phyloP scores from a whole-genome alignment of 2,329 filamentous ascomycete species.

The Claviceps pusilla region DNA sequence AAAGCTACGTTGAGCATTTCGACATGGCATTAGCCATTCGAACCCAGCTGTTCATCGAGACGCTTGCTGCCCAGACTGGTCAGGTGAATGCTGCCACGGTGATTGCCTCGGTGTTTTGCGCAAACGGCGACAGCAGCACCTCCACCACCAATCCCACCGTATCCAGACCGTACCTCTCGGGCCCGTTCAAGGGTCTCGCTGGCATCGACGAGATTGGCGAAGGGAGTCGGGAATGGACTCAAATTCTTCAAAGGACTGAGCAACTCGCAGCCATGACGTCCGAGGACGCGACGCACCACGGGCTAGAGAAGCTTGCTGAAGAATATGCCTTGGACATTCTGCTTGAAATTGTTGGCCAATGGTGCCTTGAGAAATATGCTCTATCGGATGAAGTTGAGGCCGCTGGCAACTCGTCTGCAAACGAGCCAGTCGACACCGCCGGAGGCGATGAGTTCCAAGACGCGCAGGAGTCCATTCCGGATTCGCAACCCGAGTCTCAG shows the following conservation, averaged over 20 bases:
- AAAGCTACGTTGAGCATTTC: conserved; percentile 6
- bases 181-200: conserved; percentile 15
- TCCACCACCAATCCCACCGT: neutral
- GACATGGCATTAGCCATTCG: conserved; percentile 22
- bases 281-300: conserved; percentile 4
- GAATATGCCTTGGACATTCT: conserved; percentile 10
- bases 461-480: neutral
- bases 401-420: neutral
- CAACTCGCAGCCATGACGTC: neutral
- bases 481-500: neutral
- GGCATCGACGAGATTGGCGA: neutral
- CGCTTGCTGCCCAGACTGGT: conserved; percentile 6
- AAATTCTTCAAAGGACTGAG: neutral
- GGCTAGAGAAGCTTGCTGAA: conserved; percentile 7
- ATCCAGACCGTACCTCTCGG: conserved; percentile 6
- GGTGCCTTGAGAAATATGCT: conserved; percentile 9
- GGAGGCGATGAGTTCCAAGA: neutral
- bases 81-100: conserved; percentile 8
- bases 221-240: neutral
- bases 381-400: conserved; percentile 1
- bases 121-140: neutral
- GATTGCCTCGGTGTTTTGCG: conserved; percentile 19
- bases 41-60: conserved; percentile 20
- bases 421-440: neutral
- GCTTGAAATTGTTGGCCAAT: conserved; percentile 8